Base-by-base conservation (phyloP, 495 filamentous ascomycete species). In the Filosporella fistucella region DNA sequence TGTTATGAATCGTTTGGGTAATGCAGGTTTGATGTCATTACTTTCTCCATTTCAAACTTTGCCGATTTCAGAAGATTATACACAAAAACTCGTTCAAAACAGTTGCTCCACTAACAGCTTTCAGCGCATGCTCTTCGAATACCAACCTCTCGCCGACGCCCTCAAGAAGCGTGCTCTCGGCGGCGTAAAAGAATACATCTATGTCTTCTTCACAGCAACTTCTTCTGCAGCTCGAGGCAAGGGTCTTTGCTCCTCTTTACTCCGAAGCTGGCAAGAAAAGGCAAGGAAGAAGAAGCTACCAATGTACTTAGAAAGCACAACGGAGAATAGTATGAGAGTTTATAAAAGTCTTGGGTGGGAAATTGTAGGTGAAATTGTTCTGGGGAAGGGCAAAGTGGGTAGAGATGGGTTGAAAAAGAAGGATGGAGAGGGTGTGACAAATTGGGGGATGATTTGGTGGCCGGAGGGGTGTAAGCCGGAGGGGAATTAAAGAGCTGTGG, bases 301-400 rank as follows among this genome's bases (percentile, higher is more conserved):
- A 17, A 46, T 56, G 9, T 56, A 47, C 47, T 42, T 56, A n/a
- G 52, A 56, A 22, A 42, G 47, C 4, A 51, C 37, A n/a, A 56
- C 41, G 7, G 20, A 1, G 5, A 14, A 42, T 2, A 35, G 42
- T 2, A 42, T 9, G 21, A 30, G 29, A 3, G 10, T 51, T 1
- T 56, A 51, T 43, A 0, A 3, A 14, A 56, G 44, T 20, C 22
- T 49, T 12, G 52, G 52, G 1, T 56, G 45, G 34, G 30, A 47
- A 20, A 13, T 38, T 21, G 34, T 43, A 1, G 47, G 39, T 21
- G 30, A 46, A 10, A 42, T 47, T 20, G 14, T 49, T 2, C n/a
- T 56, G 8, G 52, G 52, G 0, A 47, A 51, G n/a, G 52, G 52
- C 4, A 56, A 56, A 17, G 41, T 24, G n/a, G 37, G 21, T 20